Percentiles rank a stretch among this genome's conserved stretches.
Conservation (phyloP, 1,284 basidiomycete genomes). For the Sporisorium reilianum region DNA sequence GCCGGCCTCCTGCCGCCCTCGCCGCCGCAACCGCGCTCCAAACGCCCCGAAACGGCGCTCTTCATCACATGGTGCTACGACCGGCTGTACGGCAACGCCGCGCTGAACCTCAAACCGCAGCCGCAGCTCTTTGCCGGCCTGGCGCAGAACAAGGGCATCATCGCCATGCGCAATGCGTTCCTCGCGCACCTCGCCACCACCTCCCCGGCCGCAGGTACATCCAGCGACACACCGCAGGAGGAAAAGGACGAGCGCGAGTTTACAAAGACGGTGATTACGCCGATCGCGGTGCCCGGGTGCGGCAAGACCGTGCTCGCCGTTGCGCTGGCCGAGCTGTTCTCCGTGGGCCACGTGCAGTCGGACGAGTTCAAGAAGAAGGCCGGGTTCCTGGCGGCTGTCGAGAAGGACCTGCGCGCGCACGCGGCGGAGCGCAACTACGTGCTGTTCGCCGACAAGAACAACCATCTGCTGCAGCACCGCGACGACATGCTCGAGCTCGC, state of each 20-base stretch:
- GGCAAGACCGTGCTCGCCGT: constrained; percentile 92
- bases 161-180: constrained; percentile 84
- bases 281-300: constrained; percentile 90
- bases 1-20: constrained; percentile 42
- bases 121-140: constrained; percentile 77
- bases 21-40: constrained; percentile 47
- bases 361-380: constrained; percentile 89
- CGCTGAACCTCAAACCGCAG: constrained; percentile 77
- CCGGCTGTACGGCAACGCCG: constrained; percentile 64
- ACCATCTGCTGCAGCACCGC: constrained; percentile 65
- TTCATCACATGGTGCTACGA: constrained; percentile 66
- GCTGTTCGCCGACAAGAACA: constrained; percentile 67
- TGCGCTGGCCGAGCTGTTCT: constrained; percentile 83
- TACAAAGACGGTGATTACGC: constrained; percentile 86
- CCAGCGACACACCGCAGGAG: constrained; percentile 1
- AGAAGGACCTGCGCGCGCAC: constrained; percentile 53
- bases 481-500: constrained; percentile 59
- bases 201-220: constrained; percentile 42
- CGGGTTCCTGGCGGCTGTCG: constrained; percentile 82
- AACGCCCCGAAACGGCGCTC: constrained; percentile 59
- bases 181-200: constrained; percentile 74
- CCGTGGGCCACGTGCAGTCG: constrained; percentile 81
- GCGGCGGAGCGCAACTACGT: constrained; percentile 19
- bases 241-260: constrained; percentile 67
- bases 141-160: constrained; percentile 82